Base-by-base conservation (phyloP, 257 asterid species). In the Apocynum venetum region DNA sequence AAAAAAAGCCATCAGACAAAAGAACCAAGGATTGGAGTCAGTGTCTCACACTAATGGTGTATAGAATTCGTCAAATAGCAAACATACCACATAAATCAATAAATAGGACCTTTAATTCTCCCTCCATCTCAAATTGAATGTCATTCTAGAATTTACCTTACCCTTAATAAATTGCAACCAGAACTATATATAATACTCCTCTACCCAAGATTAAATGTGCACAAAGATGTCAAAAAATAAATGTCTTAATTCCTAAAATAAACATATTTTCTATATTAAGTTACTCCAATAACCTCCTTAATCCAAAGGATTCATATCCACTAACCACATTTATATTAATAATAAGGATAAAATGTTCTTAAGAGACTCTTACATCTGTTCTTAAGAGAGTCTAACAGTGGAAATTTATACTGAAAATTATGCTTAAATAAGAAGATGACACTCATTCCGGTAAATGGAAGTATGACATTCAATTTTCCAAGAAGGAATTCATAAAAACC, bases 1-100 rank as follows among this genome's bases (percentile, higher is more conserved):
- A 89, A 77, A 36, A 57, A 74, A 71, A 79, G 81, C 59, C 69
- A 80, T 55, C 64, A 82, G 88, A 60, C 43, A 67, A 69, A 65
- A 82, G 77, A 35, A 71, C 75, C 75, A 74, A 71, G 79, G 4
- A 77, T 81, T 74, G 57, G 75, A 71, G 59, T 85, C 80, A 75
- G 25, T 41, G n/a, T 19, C 72, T 57, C 31, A 74, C 31, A 35
- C n/a, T 15, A 78, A 75, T 72, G 25, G 69, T 57, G 65, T 41
- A 49, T 14, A 25, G 59, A 65, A 44, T 61, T 17, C n/a, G 78
- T 71, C 35, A 66, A 49, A 70, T 61, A n/a, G 31, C 52, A 53
- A 77, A 52, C 49, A 55, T 49, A 43, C 68, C n/a, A 75, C 68
- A 8, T 19, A 15, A 43, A 31, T 31, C 65, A 6, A 15, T 4